Conservation (phyloP, 2,329 filamentous ascomycete species). For the Talaromyces albobiverticillius region DNA sequence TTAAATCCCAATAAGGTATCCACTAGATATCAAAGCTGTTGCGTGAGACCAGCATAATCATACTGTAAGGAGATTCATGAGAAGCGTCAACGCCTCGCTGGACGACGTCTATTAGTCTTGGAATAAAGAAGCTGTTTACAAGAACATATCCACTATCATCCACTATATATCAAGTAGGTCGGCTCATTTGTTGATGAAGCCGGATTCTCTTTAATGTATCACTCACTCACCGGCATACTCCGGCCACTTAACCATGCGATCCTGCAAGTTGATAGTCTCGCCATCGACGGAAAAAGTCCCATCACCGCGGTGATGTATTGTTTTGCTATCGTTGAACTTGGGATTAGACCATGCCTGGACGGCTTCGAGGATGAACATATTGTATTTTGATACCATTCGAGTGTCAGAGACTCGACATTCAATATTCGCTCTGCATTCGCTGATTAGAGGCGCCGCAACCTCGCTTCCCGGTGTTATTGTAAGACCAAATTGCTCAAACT, state of each 20-base stretch:
- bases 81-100: too few relatives aligned
- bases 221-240: background rate
- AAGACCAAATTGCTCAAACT: background rate
- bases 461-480: background rate
- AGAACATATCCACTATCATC: too few relatives aligned
- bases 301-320: background rate
- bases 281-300: background rate
- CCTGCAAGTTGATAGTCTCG: background rate
- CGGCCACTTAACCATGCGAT: background rate
- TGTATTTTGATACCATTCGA: conserved; percentile 1
- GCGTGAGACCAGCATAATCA: too few relatives aligned
- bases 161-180: too few relatives aligned
- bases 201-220: too few relatives aligned
- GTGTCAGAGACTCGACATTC: background rate
- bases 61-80: too few relatives aligned
- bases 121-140: too few relatives aligned
- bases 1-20: too few relatives aligned
- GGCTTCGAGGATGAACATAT: background rate
- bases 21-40: too few relatives aligned
- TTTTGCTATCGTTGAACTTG: background rate
- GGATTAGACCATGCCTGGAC: background rate
- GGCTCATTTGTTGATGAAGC: too few relatives aligned
- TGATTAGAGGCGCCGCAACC: background rate
- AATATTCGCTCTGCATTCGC: background rate
- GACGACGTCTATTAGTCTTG: too few relatives aligned